Percentiles rank a stretch among this genome's conserved stretches.
phyloP scores from a whole-genome alignment of 139 green algal species.

The Coelastrella sp. region DNA sequence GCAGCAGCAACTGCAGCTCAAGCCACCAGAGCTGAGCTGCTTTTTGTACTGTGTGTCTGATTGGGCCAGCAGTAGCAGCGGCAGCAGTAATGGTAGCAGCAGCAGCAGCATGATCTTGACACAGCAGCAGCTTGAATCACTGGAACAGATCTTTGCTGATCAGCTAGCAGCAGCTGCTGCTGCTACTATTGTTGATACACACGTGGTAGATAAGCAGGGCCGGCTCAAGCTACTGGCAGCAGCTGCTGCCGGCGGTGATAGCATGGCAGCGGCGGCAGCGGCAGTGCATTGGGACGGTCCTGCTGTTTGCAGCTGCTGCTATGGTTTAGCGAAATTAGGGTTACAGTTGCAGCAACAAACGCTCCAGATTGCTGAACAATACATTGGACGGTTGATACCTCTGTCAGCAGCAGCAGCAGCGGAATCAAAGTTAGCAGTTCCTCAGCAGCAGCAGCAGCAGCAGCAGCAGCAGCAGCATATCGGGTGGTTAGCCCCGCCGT shows the following conservation, averaged over 20 bases:
- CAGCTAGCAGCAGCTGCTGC: neutral
- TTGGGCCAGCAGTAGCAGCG: constrained; percentile 14
- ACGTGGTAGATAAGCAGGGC: neutral
- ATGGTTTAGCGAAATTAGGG: neutral
- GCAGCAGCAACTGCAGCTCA: neutral
- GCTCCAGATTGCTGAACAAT: constrained; percentile 8
- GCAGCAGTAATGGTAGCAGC: neutral
- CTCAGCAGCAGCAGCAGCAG: constrained; percentile 26
- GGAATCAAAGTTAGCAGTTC: too few relatives aligned
- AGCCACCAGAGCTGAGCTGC: constrained; percentile 33
- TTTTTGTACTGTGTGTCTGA: constrained; percentile 3
- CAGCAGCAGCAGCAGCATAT: neutral
- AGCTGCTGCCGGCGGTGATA: neutral
- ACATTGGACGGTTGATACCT: constrained; percentile 1
- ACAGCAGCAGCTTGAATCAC: neutral
- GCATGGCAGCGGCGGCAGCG: neutral
- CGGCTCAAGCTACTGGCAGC: neutral
- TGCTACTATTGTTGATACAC: neutral
- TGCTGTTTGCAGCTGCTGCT: constrained; percentile 35
- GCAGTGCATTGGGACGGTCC: neutral
- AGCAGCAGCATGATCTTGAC: neutral
- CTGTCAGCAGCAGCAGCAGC: neutral
- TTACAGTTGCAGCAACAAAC: neutral
- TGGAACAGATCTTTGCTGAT: neutral
- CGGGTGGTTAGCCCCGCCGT: neutral